Base-by-base conservation (phyloP, 192 early-diverging fungal species). In the Paraglomus occultum region DNA sequence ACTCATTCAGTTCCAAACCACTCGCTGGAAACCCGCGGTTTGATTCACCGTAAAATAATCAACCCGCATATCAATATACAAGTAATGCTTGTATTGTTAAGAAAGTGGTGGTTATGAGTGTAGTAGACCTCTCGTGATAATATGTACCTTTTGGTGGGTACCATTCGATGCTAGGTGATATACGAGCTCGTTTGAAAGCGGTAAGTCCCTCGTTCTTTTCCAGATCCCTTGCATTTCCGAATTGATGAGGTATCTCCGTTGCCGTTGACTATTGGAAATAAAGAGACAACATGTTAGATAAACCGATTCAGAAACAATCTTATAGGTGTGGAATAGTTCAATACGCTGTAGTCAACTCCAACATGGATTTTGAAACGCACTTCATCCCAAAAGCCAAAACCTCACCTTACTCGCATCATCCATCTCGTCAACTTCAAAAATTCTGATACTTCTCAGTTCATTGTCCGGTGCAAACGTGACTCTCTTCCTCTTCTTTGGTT, bases 191-290 rank as follows among this genome's bases (percentile, higher is more conserved):
- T 8, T 70, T 70, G 64, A 73, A 73, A 7, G 65, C 71, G 31
- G 71, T 42, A 12, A 40, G 38, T 23, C 63, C 71, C 20, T 73
- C 71, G 53, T 73, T 73, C n/a, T 31, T 51, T 12, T 73, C 71
- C 22, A 73, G 45, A 69, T 73, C 71, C 46, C 71, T 72, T 39
- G 71, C 71, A 55, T 73, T 73, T 3, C 71, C 71, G 46, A 51
- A 66, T 51, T 73, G 63, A 67, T 73, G 71, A 43, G 71, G 71
- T 17, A 53, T 73, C 12, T 71, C 42, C 1, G 14, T 10, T 20
- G 38, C 42, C 31, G 31, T 31, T 31, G 31, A 31, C 31, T 31
- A 3, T 3, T 31, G 3, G 31, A 3, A 31, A 31, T 31, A 31
- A 31, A 31, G 31, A 31, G 31, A 31, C 55, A 39, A 31, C 55